Evolutionary conservation across 805 yeast species (phyloP).

Genomic region (Teunomyces stri): DNA sequence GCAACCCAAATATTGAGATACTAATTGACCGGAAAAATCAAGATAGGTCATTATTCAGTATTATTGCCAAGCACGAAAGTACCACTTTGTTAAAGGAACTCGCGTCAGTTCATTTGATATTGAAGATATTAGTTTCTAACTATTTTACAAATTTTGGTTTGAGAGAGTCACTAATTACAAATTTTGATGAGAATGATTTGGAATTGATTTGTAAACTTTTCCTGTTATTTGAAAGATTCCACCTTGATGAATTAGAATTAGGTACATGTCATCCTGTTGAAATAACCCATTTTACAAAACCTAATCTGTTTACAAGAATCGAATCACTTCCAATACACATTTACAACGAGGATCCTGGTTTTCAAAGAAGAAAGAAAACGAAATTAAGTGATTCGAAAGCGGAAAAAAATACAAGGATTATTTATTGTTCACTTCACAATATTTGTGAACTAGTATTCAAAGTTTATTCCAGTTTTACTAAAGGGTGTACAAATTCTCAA

Average conservation of each 20-base stretch:
- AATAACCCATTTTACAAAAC: conserved; percentile 44
- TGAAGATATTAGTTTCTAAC: not conserved
- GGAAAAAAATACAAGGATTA: not conserved
- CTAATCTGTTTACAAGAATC: conserved; percentile 22
- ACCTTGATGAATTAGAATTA: conserved; percentile 56
- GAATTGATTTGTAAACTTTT: conserved; percentile 29
- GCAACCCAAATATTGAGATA: not conserved
- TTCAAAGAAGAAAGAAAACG: not conserved
- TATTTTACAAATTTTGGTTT: not conserved
- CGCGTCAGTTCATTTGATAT: not conserved
- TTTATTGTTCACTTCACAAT: not conserved
- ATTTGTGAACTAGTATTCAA: not conserved
- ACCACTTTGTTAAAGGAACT: not conserved
- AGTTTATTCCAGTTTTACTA: not conserved
- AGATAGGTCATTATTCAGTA: not conserved
- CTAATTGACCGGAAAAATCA: not conserved
- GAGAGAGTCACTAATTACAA: conserved; percentile 33
- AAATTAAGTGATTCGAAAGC: not conserved
- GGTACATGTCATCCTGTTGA: conserved; percentile 47
- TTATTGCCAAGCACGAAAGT: not conserved
- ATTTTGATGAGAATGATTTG: conserved; percentile 44
- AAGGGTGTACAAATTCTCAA: not conserved
- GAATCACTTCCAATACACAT: conserved; percentile 43
- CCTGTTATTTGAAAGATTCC: conserved; percentile 45
- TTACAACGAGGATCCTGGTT: conserved; percentile 33